Percentiles rank a stretch among this genome's conserved stretches.
phyloP scores from a whole-genome alignment of 2,329 filamentous ascomycete species.

The Plectosphaerella cucumerina region DNA sequence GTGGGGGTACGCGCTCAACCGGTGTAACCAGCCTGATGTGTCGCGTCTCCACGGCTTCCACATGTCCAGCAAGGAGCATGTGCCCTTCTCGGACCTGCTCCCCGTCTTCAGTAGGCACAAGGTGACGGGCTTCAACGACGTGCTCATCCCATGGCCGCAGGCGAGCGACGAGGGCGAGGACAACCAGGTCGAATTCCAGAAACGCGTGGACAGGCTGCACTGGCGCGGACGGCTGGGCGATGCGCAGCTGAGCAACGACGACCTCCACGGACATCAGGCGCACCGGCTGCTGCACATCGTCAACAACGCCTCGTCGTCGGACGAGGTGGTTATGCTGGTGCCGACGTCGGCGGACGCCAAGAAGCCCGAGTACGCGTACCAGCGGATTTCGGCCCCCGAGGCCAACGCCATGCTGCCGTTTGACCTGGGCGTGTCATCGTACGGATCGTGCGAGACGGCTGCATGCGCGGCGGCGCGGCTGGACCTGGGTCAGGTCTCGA shows the following conservation, averaged over 20 bases:
- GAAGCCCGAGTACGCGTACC: conserved; percentile 46
- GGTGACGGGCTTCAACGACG: conserved; percentile 68
- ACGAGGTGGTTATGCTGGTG: conserved; percentile 53
- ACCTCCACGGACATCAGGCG: conserved; percentile 64
- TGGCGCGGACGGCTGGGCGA: conserved; percentile 71
- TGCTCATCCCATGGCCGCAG: conserved; percentile 63
- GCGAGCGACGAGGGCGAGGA: conserved; percentile 40
- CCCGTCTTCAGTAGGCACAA: conserved; percentile 77
- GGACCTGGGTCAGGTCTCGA: conserved; percentile 46
- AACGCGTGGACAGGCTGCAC: conserved; percentile 63
- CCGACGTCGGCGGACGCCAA: conserved; percentile 23
- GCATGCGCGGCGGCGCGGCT: conserved; percentile 44
- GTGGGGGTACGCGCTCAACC: conserved; percentile 61
- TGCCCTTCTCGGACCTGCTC: conserved; percentile 59
- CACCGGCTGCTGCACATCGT: conserved; percentile 68
- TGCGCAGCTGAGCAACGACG: conserved; percentile 42
- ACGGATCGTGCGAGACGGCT: conserved; percentile 49
- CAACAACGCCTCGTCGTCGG: conserved; percentile 49
- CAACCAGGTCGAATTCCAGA: conserved; percentile 42
- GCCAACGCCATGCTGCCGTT: conserved; percentile 51
- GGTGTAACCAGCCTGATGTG: conserved; percentile 75
- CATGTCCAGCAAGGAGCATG: conserved; percentile 57
- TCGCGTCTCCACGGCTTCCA: conserved; percentile 71
- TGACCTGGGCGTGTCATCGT: conserved; percentile 56
- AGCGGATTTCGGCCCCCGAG: conserved; percentile 45